These are phyloP conservation scores for Populus nigra DNA, from an alignment of 345 rosid genomes.

Conservation along the genomic window DNA sequence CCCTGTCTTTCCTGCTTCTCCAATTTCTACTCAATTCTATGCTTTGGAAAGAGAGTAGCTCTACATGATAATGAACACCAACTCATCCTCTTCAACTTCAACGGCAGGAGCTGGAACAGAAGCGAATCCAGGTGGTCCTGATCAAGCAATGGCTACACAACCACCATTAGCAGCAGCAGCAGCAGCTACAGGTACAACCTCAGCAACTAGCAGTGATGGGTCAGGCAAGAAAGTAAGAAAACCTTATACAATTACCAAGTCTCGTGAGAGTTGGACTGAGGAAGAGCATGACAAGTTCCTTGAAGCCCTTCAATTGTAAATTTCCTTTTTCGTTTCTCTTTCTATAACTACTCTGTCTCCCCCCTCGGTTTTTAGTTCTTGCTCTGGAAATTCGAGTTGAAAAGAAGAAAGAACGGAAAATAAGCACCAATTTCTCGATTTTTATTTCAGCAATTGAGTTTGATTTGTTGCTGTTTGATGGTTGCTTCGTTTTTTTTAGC, in stretches of 20 bases:
- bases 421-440: too few species aligned
- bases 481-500: too few species aligned
- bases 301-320: conserved; percentile 91
- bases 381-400: too few species aligned
- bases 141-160: conserved; percentile 23
- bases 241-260: conserved; percentile 97
- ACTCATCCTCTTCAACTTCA: conserved; percentile 22
- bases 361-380: too few species aligned
- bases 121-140: too few species aligned
- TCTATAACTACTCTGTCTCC: background rate
- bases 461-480: background rate
- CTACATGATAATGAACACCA: conserved; percentile 31
- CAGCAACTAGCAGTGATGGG: conserved; percentile 22
- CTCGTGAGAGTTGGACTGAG: conserved; percentile 97
- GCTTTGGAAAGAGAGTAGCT: background rate
- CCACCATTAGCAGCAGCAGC: conserved; percentile 14
- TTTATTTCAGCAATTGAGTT: background rate
- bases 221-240: conserved; percentile 79
- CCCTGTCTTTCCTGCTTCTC: background rate
- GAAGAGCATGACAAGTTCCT: conserved; percentile 98
- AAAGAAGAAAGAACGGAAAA: too few species aligned
- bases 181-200: conserved; percentile 11
- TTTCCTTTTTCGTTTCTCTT: background rate
- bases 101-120: too few species aligned
- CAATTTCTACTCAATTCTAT: background rate